These are phyloP conservation scores for Suaeda aralocaspica DNA, from an alignment of 148 eudicot species.

Conservation along the genomic window DNA sequence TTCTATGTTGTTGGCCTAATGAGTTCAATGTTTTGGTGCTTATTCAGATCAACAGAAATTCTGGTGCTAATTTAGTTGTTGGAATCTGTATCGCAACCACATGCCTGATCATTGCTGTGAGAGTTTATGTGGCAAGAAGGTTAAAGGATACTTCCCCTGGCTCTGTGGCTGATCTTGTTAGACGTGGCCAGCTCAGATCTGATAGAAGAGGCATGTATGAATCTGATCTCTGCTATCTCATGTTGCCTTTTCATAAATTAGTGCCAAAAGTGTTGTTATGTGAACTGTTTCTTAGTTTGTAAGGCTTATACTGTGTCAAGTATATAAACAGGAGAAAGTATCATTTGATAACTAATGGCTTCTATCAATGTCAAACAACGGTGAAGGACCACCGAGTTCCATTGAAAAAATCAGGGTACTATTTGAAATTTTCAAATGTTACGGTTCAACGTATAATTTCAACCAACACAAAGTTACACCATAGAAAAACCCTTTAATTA, in stretches of 20 bases:
- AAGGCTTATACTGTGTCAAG: background rate
- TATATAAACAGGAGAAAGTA: too few species aligned
- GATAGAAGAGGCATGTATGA: conserved; percentile 99
- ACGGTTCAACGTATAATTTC: too few species aligned
- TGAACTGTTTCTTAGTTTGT: background rate
- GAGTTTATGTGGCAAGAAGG: conserved; percentile 43
- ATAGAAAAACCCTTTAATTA: too few species aligned
- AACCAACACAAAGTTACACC: too few species aligned
- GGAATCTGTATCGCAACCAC: conserved; percentile 53
- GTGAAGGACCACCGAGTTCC: too few species aligned
- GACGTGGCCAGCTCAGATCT: conserved; percentile 98
- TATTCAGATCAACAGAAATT: conserved; percentile 48
- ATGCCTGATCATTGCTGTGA: conserved; percentile 52
- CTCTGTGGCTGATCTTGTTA: conserved; percentile 95
- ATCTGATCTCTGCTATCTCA: conserved; percentile 25
- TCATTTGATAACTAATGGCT: too few species aligned
- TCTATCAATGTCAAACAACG: too few species aligned
- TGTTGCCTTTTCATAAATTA: conserved; percentile 2
- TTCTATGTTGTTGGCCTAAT: conserved; percentile 5
- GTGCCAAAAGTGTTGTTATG: background rate
- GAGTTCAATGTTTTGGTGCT: conserved; percentile 16
- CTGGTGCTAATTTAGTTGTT: conserved; percentile 46
- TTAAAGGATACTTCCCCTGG: conserved; percentile 54
- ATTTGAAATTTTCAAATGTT: too few species aligned
- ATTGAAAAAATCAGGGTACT: too few species aligned